Conservation (phyloP, 208 protist genomes). For the Wallacemonas rigidus region DNA sequence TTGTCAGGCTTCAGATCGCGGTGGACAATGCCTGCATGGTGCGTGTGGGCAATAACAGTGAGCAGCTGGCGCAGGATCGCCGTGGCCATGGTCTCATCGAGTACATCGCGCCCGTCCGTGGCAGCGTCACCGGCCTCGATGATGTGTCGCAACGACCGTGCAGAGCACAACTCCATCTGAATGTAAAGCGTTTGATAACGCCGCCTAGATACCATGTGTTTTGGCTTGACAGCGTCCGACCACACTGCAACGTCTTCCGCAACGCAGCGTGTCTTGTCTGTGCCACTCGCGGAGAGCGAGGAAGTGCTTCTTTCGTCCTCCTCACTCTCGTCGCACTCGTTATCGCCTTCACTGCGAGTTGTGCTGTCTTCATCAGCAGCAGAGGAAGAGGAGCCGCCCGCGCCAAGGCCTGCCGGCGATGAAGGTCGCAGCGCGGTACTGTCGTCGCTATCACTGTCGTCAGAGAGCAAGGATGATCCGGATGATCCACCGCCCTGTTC, state of each 20-base stretch:
- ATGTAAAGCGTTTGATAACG: constrained; percentile 82
- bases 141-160: constrained; percentile 66
- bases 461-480: too few species aligned
- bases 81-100: not conserved
- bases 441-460: not conserved
- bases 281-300: constrained; percentile 2
- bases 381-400: not conserved
- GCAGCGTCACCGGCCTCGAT: constrained; percentile 67
- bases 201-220: not conserved
- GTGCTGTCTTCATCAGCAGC: not conserved
- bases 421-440: not conserved
- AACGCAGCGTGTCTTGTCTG: not conserved
- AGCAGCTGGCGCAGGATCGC: constrained; percentile 80
- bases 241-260: not conserved
- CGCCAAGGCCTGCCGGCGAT: not conserved
- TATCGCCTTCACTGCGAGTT: not conserved
- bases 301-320: constrained; percentile 22
- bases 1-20: constrained; percentile 87
- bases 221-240: too few species aligned
- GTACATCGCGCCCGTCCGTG: constrained; percentile 53
- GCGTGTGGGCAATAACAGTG: constrained; percentile 71
- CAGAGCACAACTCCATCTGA: constrained; percentile 87
- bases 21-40: constrained; percentile 75
- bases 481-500: not conserved
- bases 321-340: not conserved